Percentiles rank a stretch among this genome's conserved stretches.
phyloP scores from a whole-genome alignment of 768 basidiomycete species.

The Termitomyces sp. region DNA sequence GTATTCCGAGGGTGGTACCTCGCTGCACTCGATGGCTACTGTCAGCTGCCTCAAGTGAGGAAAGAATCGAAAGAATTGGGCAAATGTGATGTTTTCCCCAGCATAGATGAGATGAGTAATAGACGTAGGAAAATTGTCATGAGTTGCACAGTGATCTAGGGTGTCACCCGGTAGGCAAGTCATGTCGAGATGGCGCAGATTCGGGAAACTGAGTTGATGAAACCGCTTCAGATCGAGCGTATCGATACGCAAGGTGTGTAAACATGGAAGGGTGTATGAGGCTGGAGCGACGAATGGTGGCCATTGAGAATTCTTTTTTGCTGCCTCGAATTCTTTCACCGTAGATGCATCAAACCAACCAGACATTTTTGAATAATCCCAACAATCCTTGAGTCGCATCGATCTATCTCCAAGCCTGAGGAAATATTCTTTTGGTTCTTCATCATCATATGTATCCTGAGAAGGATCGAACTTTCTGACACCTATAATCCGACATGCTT shows the following conservation, averaged over 20 bases:
- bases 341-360: neutral
- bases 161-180: too few species aligned
- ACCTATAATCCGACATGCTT: neutral
- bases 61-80: neutral
- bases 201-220: neutral
- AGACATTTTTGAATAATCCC: neutral
- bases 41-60: neutral
- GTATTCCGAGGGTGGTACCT: neutral
- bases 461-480: neutral
- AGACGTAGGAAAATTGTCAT: neutral
- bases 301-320: neutral
- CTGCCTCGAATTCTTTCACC: neutral
- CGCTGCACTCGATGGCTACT: neutral
- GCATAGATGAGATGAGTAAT: neutral
- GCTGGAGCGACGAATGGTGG: slow-evolving; percentile 1
- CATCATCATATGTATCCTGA: neutral
- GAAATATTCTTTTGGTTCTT: neutral
- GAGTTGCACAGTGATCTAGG: neutral
- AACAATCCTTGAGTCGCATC: neutral
- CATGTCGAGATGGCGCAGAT: neutral
- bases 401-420: neutral
- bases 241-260: neutral
- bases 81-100: neutral
- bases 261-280: slow-evolving; percentile 1
- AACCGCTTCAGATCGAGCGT: neutral